Evolutionary conservation across 106 monocot genomes (phyloP), one percentile per base, ranked within the genome.

Genomic region (Amphibolis antarctica): DNA sequence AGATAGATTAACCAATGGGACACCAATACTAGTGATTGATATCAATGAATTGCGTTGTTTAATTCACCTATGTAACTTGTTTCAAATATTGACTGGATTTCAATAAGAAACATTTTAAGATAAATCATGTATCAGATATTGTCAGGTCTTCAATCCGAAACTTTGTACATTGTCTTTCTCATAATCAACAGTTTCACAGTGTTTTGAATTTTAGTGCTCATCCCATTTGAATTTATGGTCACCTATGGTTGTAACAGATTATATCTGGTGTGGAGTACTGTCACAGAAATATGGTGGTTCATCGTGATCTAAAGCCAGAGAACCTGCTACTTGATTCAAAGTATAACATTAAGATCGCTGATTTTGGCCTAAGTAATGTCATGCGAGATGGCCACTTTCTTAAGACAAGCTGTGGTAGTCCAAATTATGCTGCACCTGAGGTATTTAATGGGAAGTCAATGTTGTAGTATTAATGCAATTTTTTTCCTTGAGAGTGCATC

Each of bases 371-470:
- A 4, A 72, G 72, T 27, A 72, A 72, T 20, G 27, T 72, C 22
- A 72, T 72, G 72, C 53, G 72, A 28, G 72, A 72, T 64, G 72
- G 72, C 1, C 72, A 72, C 46, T 72, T 72, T 65, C 56, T 72
- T 0, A 72, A 72, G 72, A 72, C 72, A 46, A 65, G 64, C 28
- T 72, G 72, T 65, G 72, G 72, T 22, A 72, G 72, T 44, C 72
- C 72, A 24, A 72, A 72, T 28, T 72, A 72, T 72, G 72, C 72
- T 46, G 72, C 72, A 1, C 72, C 72, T 29, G 72, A 72, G 72
- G 72, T 72, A 64, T 21, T 18, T 6, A 47, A 19, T 61, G n/a
- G 4, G 5, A 1, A 11, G 28, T 25, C 25, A 26, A 10, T 25
- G 10, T 26, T 28, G 46, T 44, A 44, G 55, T 26, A 36, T 9